Base-by-base conservation (phyloP, 129 eudicot species). In the Pulicaria dysenterica region DNA sequence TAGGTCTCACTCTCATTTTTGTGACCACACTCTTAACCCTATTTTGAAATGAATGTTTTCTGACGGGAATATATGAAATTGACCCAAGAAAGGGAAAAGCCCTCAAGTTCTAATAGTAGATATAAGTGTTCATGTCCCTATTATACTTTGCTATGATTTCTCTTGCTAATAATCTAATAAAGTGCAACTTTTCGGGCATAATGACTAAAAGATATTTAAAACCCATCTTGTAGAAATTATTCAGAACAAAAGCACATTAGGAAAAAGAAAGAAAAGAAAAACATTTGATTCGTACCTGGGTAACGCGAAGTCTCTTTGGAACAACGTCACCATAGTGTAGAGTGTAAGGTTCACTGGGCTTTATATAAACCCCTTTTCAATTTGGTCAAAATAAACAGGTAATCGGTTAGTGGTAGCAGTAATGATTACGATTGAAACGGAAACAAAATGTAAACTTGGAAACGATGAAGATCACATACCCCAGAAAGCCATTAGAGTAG, bases 291-390 rank as follows among this genome's bases (percentile, higher is more conserved):
- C 3, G 24, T 57, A 69, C 81, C 75, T 67, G 81, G 17, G 81
- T 76, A 68, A 76, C 47, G 37, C 81, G 81, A 68, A 76, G 69
- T 67, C 75, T 12, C 5, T 76, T 76, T 0, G 74, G 47, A 58
- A 45, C 53, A 67, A 7, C 49, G 8, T 58, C 80, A 47, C 42
- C 47, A 5, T 48, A 13, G 34, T 47, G 75, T 41, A 76, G 75
- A 58, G 75, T 57, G 75, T 76, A 49, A 10, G 81, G 81, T 68
- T 76, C 69, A 58, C 47, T 59, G 14, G 75, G 81, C 31, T 76
- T 60, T 17, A 68, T 6, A 58, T 47, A 76, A 48, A 67, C 67
- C 68, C 81, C 81, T 76, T 34, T 54, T 51, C 6, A 43, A 38
- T 73, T 13, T 24, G 31, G 31, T 24, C 31, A 24, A 24, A 24